Conservation (phyloP, 1,284 basidiomycete genomes). For the Papiliotrema flavescens region DNA sequence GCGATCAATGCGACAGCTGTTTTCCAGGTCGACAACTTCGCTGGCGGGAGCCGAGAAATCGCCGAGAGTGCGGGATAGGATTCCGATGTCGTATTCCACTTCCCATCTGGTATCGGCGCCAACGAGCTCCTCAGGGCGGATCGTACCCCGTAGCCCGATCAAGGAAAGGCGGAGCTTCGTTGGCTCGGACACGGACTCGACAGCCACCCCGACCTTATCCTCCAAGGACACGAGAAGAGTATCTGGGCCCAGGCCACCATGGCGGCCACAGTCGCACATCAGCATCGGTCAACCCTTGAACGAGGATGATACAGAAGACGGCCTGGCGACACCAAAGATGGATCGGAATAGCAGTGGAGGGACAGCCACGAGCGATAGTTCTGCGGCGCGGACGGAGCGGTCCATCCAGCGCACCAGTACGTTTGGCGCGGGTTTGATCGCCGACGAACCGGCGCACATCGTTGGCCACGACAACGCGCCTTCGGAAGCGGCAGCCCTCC, state of each 20-base stretch:
- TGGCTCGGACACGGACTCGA: no score
- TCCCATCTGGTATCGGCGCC: no score
- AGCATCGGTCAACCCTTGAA: neutral
- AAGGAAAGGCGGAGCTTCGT: no score
- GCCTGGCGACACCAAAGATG: neutral
- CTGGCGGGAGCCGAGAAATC: no score
- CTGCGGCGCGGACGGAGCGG: neutral
- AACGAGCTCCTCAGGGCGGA: no score
- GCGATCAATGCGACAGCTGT: no score
- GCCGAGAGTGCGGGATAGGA: no score
- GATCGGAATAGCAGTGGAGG: neutral
- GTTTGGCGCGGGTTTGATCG: neutral
- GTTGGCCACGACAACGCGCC: neutral
- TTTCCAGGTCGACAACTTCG: no score
- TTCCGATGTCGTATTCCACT: no score
- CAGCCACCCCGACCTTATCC: no score
- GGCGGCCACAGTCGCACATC: neutral
- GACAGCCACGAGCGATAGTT: neutral
- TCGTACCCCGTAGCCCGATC: no score
- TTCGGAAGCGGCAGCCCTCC: neutral
- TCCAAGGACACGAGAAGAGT: neutral
- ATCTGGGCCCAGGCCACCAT: neutral
- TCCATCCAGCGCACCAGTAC: neutral
- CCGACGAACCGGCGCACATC: neutral
- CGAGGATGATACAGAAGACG: neutral